These are phyloP conservation scores for Globisporangium rhizosaccharum DNA, from an alignment of 352 stramenopile genomes.

Conservation along the genomic window DNA sequence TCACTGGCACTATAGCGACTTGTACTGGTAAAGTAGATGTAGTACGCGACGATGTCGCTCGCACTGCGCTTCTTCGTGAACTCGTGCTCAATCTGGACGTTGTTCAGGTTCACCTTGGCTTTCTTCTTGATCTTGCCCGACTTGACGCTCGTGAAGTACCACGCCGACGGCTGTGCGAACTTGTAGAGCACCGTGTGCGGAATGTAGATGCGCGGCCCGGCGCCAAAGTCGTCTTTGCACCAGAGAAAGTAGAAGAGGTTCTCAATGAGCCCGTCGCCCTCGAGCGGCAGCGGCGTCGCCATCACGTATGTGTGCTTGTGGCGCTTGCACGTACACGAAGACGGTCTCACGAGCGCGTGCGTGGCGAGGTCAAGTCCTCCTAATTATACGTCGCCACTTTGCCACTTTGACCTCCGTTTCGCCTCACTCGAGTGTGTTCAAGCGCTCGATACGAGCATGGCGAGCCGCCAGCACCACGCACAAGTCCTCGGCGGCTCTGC, in stretches of 20 bases:
- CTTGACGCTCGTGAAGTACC: conserved; percentile 93
- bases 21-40: conserved; percentile 54
- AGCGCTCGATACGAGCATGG: neutral
- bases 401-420: neutral
- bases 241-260: conserved; percentile 89
- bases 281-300: conserved; percentile 56
- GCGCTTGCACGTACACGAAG: neutral
- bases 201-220: conserved; percentile 82
- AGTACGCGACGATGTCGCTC: conserved; percentile 91
- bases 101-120: conserved; percentile 87
- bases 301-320: conserved; percentile 17
- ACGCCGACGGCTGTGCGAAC: conserved; percentile 87
- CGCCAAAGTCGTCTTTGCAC: conserved; percentile 89
- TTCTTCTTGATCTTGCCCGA: conserved; percentile 90
- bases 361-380: neutral
- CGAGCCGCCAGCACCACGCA: neutral
- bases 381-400: neutral
- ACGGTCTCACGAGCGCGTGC: neutral
- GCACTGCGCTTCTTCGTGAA: conserved; percentile 84
- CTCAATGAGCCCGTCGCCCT: conserved; percentile 84
- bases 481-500: neutral
- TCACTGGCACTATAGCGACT: neutral
- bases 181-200: conserved; percentile 94
- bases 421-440: neutral
- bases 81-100: conserved; percentile 90